Evolutionary conservation across 257 asterid species (phyloP).

Genomic region (Parsonsia alboflavescens): DNA sequence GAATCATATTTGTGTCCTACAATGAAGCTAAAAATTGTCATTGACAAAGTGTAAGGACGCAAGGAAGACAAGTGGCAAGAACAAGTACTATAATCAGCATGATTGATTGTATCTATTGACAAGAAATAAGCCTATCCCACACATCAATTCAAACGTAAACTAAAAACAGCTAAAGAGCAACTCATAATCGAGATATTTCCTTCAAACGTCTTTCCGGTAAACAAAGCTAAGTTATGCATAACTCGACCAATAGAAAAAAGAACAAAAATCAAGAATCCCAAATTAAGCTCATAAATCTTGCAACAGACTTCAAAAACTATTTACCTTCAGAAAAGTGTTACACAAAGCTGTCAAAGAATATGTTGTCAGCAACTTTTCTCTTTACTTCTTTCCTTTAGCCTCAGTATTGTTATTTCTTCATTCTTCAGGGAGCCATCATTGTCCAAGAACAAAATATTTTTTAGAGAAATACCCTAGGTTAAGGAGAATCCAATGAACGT

Average conservation of each 20-base stretch:
- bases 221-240: background rate
- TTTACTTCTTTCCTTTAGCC: background rate
- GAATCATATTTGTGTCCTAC: background rate
- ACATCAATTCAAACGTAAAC: background rate
- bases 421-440: background rate
- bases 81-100: background rate
- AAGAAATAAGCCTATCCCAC: background rate
- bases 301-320: background rate
- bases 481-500: background rate
- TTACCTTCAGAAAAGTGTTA: background rate
- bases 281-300: background rate
- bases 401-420: background rate
- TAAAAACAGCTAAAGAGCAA: background rate
- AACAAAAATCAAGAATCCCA: background rate
- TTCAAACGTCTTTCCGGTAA: background rate
- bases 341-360: background rate
- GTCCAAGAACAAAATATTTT: background rate
- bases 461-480: background rate
- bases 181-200: background rate
- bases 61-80: background rate
- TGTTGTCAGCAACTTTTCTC: background rate
- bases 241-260: background rate
- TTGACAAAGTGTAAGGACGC: background rate
- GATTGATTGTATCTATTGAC: background rate
- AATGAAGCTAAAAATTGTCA: background rate